Conservation (phyloP, 768 basidiomycete species). For the Lentinus tigrinus region DNA sequence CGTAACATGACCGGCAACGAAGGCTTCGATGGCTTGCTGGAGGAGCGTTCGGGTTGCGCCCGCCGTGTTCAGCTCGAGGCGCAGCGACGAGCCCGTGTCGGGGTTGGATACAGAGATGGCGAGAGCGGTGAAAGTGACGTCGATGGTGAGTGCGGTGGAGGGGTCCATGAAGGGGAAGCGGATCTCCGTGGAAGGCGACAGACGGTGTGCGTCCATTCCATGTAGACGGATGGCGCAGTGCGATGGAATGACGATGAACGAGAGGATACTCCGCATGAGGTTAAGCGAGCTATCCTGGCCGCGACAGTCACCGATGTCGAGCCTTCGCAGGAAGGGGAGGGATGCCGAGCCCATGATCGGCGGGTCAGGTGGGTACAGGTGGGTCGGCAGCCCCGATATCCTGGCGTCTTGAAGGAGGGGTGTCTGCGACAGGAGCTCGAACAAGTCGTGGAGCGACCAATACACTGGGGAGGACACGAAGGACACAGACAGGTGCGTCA, state of each 20-base stretch:
- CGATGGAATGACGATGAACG: background rate
- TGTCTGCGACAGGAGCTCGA: background rate
- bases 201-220: background rate
- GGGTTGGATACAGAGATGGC: background rate
- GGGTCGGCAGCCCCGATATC: slow-evolving; percentile 3
- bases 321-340: background rate
- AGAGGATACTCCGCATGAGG: background rate
- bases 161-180: background rate
- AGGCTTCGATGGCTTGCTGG: background rate
- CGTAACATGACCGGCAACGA: background rate
- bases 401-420: background rate
- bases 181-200: background rate
- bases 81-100: background rate
- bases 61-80: slow-evolving; percentile 6
- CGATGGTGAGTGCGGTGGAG: background rate
- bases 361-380: slow-evolving; percentile 1
- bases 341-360: background rate
- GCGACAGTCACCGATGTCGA: slow-evolving; percentile 3
- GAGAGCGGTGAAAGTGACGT: slow-evolving; percentile 3
- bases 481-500: background rate
- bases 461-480: background rate
- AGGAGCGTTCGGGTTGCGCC: slow-evolving; percentile 1
- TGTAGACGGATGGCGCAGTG: background rate
- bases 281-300: background rate
- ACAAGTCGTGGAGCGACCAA: slow-evolving; percentile 1